Base-by-base conservation (phyloP, 495 filamentous ascomycete genomes). In the Neurospora sublineolata region DNA sequence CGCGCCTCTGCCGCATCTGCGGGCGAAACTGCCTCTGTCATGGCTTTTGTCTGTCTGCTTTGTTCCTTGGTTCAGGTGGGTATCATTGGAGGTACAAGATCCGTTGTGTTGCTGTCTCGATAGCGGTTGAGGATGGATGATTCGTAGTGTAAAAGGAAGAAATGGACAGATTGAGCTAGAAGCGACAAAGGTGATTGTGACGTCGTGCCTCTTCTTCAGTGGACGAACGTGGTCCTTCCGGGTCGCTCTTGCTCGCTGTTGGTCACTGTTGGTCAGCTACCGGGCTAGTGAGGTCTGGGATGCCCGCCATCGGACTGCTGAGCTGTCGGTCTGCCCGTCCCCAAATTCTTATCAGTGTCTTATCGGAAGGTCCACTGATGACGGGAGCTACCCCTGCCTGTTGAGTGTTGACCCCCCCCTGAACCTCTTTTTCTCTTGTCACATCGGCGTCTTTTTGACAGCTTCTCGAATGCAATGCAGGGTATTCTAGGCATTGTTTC, bases 1-100 rank as follows among this genome's bases (percentile, higher is more conserved):
- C 89, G 91, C 40, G 91, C 89, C 68, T 90, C 78, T 0, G 83
- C 83, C 1, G 81, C 78, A 27, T 81, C 83, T 67, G 84, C 82
- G n/a, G 77, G 71, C 16, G 76, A 30, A 2, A 72, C 67, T 16
- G 69, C 69, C 39, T 80, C 76, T 10, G 76, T 73, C 79, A 78
- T 80, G 3, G 16, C 75, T 67, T 40, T 33, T 52, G 37, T 68
- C 23, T n/a, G n/a, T n/a, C 42, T 23, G n/a, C n/a, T 20, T 20
- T 23, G 42, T 46, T 46, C n/a, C 42, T 46, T 44, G 42, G 10
- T n/a, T 44, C 9, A 10, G 42, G 18, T 44, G 16, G 42, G n/a
- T 44, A 18, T 44, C 14, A 10, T 46, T 20, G n/a, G n/a, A 23
- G 44, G 44, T 46, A 46, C 44, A 23, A 46, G 18, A 46, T 46